Percentiles rank a stretch among this genome's conserved stretches.
phyloP scores from a whole-genome alignment of 148 eudicot species.

The Rhododendron kiyosumense region DNA sequence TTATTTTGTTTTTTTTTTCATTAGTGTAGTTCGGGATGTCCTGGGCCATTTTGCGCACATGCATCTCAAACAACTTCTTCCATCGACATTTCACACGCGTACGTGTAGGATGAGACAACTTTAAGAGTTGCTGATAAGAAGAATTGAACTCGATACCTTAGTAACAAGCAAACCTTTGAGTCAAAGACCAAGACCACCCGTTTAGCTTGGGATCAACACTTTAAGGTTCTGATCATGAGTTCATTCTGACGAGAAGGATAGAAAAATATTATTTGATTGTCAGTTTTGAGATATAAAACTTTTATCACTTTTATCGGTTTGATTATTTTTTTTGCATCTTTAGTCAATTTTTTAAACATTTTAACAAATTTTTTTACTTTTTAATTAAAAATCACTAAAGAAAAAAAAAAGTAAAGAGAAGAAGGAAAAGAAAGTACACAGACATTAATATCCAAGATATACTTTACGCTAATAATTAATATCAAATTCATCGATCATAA shows the following conservation, averaged over 20 bases:
- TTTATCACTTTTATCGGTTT: too few relatives aligned
- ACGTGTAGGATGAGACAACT: not conserved
- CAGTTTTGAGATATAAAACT: too few relatives aligned
- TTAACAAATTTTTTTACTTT: too few relatives aligned
- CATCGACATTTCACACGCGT: not conserved
- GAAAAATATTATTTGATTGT: not conserved
- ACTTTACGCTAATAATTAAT: not conserved
- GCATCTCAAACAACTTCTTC: not conserved
- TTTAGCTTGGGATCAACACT: not conserved
- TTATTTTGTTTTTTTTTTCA: not conserved
- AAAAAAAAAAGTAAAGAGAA: not conserved
- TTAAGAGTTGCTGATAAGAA: too few relatives aligned
- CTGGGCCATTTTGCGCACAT: too few relatives aligned
- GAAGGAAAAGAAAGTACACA: not conserved
- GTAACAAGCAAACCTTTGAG: not conserved
- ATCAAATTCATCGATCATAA: not conserved
- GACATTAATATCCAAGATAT: not conserved
- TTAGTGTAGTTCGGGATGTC: too few relatives aligned
- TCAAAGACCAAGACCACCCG: not conserved
- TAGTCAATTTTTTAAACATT: too few relatives aligned
- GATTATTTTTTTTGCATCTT: too few relatives aligned
- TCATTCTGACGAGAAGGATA: not conserved
- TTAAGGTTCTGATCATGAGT: not conserved
- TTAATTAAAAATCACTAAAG: too few relatives aligned
- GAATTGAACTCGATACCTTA: too few relatives aligned